phyloP scores from a whole-genome alignment of 768 basidiomycete species.

The Serendipita sp. region DNA sequence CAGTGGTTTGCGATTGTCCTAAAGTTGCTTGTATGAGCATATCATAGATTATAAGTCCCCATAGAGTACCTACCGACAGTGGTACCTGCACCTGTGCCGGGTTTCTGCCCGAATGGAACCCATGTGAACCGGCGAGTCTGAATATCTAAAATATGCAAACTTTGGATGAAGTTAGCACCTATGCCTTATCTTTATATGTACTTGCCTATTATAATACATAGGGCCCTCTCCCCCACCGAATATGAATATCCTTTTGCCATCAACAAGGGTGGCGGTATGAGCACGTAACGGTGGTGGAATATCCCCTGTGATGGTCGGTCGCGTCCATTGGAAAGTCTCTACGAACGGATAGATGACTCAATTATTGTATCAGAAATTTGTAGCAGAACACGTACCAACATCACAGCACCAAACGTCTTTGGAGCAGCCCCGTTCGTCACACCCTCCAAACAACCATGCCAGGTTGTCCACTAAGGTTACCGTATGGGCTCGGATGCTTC shows the following conservation, averaged over 20 bases:
- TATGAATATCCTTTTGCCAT: conserved; percentile 54
- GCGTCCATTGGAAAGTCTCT: conserved; percentile 87
- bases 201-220: conserved; percentile 55
- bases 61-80: background rate
- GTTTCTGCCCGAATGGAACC: conserved; percentile 3
- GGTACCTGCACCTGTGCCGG: background rate
- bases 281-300: conserved; percentile 71
- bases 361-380: background rate
- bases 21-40: background rate
- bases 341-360: background rate
- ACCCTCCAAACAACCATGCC: conserved; percentile 83
- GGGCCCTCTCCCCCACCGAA: conserved; percentile 81
- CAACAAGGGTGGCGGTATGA: conserved; percentile 74
- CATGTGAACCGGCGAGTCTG: conserved; percentile 47
- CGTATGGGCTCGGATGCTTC: conserved; percentile 65
- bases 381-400: conserved; percentile 34
- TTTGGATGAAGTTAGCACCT: background rate
- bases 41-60: no score
- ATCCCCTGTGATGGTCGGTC: conserved; percentile 62
- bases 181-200: background rate
- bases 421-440: conserved; percentile 62
- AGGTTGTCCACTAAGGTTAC: conserved; percentile 68
- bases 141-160: conserved; percentile 66
- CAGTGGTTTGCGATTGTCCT: background rate
- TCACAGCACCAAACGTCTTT: conserved; percentile 76